phyloP scores from a whole-genome alignment of 2,329 filamentous ascomycete species.

The Microdochium trichocladiopsis region DNA sequence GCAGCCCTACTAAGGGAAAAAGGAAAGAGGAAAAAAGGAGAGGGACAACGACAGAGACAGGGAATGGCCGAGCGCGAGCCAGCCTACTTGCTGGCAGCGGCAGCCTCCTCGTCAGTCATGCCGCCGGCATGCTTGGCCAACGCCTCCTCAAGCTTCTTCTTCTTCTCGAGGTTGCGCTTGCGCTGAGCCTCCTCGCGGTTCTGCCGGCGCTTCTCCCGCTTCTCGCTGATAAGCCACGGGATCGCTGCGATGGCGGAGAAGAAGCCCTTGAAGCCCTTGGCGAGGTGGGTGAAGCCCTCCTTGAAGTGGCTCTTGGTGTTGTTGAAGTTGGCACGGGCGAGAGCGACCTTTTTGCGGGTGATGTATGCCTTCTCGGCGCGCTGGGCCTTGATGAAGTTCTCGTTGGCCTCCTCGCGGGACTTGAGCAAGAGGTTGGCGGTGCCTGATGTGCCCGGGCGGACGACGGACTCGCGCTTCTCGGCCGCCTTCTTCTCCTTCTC shows the following conservation, averaged over 20 bases:
- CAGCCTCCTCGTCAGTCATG: neutral
- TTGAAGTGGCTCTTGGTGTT: constrained; percentile 31
- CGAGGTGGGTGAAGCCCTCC: constrained; percentile 27
- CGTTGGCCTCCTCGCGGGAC: constrained; percentile 27
- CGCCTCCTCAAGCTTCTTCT: constrained; percentile 25
- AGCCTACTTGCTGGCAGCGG: too few species aligned
- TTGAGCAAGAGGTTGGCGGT: constrained; percentile 33
- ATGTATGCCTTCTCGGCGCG: constrained; percentile 32
- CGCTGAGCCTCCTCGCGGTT: constrained; percentile 21
- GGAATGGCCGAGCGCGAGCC: too few species aligned
- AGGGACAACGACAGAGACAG: too few species aligned
- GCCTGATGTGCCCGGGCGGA: constrained; percentile 32
- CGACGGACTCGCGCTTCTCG: constrained; percentile 4
- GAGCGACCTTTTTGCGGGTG: constrained; percentile 29
- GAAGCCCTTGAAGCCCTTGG: constrained; percentile 20
- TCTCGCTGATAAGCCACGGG: constrained; percentile 29
- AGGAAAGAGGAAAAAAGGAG: too few species aligned
- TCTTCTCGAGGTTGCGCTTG: constrained; percentile 22
- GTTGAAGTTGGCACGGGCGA: constrained; percentile 26
- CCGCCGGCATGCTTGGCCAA: constrained; percentile 4
- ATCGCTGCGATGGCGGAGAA: constrained; percentile 21
- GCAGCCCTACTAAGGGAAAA: too few species aligned
- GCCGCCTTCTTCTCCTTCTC: constrained; percentile 4
- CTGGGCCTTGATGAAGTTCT: constrained; percentile 28
- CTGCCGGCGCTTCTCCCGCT: constrained; percentile 20